phyloP scores from a whole-genome alignment of 345 rosid species.

The Angophora floribunda region DNA sequence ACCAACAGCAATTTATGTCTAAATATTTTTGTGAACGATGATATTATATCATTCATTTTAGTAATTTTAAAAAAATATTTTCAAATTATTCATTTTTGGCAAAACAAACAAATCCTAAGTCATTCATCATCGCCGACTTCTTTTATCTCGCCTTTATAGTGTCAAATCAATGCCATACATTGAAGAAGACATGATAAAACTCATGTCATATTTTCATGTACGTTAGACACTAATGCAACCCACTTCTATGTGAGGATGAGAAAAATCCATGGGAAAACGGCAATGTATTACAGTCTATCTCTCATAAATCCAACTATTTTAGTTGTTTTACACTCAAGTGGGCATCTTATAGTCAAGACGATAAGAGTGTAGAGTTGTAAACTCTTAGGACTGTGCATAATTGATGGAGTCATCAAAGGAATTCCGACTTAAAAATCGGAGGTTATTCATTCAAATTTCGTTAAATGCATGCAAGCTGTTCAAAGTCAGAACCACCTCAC shows the following conservation, averaged over 20 bases:
- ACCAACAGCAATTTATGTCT: too few species aligned
- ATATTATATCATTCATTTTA: too few species aligned
- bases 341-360: not conserved
- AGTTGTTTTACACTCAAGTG: not conserved
- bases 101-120: accelerated
- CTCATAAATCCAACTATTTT: not conserved
- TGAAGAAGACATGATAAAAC: not conserved
- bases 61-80: accelerated
- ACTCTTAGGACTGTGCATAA: not conserved
- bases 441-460: not conserved
- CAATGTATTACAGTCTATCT: not conserved
- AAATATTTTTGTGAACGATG: too few species aligned
- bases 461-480: not conserved
- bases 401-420: not conserved
- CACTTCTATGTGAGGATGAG: not conserved
- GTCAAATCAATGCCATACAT: not conserved
- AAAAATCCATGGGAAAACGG: not conserved
- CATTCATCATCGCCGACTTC: not conserved
- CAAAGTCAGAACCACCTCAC: not conserved
- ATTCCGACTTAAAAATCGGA: not conserved
- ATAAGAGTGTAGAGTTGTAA: not conserved
- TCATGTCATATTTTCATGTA: not conserved
- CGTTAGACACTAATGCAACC: not conserved
- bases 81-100: accelerated
- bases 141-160: not conserved